Conservation (phyloP, 2,329 filamentous ascomycete species). For the Talaromyces islandicus region DNA sequence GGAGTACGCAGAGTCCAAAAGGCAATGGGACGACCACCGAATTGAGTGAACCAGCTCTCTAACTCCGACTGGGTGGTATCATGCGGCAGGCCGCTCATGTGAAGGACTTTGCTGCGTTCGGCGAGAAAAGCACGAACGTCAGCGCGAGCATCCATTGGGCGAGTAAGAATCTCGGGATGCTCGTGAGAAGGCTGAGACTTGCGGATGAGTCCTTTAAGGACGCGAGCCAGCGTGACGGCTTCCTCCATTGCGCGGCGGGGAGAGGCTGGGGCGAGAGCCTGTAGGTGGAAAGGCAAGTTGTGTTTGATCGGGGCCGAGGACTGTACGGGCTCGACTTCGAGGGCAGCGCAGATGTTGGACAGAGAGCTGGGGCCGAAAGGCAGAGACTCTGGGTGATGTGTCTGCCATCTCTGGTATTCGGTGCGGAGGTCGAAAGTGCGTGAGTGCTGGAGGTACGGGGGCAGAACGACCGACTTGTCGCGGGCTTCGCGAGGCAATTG, state of each 20-base stretch:
- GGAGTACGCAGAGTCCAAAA: constrained; percentile 98
- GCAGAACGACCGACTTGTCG: constrained; percentile 95
- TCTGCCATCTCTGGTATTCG: constrained; percentile 98
- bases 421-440: constrained; percentile 94
- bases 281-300: constrained; percentile 94
- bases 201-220: constrained; percentile 84
- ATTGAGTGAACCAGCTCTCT: constrained; percentile 99
- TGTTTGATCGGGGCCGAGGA: constrained; percentile 98
- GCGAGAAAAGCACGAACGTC: constrained; percentile 94
- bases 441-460: constrained; percentile 94
- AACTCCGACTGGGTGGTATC: constrained; percentile 98
- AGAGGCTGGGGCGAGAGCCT: constrained; percentile 90
- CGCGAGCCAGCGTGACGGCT: constrained; percentile 85
- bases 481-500: constrained; percentile 95
- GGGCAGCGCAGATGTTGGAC: constrained; percentile 94
- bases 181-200: constrained; percentile 94
- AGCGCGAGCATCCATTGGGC: constrained; percentile 93
- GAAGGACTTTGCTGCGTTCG: constrained; percentile 94
- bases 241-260: constrained; percentile 97
- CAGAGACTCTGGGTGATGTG: constrained; percentile 94
- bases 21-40: constrained; percentile 92
- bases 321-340: constrained; percentile 96
- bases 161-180: constrained; percentile 87
- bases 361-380: constrained; percentile 94
- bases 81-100: constrained; percentile 95